These are phyloP conservation scores for Chamaecyparis obtusa DNA, from an alignment of 75 land plant genomes.

Conservation along the genomic window DNA sequence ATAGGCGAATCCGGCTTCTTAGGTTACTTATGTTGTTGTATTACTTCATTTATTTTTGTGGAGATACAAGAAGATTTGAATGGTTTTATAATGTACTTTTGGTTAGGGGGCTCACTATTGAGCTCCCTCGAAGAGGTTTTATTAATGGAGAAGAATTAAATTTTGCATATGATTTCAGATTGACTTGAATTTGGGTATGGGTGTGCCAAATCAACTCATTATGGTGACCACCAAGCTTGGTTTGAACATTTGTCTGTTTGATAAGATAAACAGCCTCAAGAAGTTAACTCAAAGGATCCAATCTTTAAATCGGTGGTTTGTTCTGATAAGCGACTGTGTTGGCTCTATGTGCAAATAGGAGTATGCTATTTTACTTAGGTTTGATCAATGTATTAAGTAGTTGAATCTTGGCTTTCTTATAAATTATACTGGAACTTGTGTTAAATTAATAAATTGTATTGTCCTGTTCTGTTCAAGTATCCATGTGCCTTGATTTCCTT, in stretches of 20 bases:
- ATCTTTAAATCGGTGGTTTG: background rate
- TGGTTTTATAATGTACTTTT: background rate
- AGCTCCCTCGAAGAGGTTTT: background rate
- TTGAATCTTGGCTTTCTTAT: background rate
- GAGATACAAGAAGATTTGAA: background rate
- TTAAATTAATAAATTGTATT: background rate
- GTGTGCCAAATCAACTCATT: background rate
- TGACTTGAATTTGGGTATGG: background rate
- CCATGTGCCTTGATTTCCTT: background rate
- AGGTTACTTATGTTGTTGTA: background rate
- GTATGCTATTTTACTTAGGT: background rate
- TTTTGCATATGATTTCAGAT: no score
- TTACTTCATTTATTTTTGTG: background rate
- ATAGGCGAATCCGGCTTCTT: no score
- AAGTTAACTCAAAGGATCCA: background rate
- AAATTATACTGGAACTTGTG: background rate
- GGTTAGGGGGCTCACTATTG: background rate
- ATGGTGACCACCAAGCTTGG: background rate
- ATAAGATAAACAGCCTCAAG: background rate
- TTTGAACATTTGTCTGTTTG: background rate
- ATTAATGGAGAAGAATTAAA: background rate
- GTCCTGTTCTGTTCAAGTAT: background rate
- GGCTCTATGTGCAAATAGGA: background rate
- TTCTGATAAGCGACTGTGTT: background rate
- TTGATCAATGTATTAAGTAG: background rate